A percentile compares a stretch with the other conserved stretches of the same genome.
Evolutionary conservation across 2,329 filamentous ascomycete species (phyloP).

Genomic region (Mycogone perniciosa): DNA sequence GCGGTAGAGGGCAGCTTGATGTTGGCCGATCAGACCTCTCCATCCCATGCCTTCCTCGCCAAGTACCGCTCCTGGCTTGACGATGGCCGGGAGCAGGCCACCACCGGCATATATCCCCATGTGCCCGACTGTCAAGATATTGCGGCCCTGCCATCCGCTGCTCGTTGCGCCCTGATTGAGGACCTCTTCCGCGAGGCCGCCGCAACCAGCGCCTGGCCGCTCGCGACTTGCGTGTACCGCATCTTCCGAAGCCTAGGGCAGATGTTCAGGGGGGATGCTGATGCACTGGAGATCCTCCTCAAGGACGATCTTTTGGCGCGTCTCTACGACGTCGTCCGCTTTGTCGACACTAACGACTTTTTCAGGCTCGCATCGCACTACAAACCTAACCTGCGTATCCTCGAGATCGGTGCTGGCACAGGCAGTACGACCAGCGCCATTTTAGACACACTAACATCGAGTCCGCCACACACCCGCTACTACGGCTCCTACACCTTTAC

Average conservation of each 20-base stretch:
- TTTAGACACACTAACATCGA: not conserved
- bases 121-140: not conserved
- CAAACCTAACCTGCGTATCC: conserved; percentile 24
- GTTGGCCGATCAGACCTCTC: not conserved
- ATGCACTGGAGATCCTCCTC: not conserved
- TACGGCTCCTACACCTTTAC: conserved; percentile 18
- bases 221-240: not conserved
- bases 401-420: conserved; percentile 36
- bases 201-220: not conserved
- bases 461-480: not conserved
- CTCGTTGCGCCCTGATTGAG: not conserved
- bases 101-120: not conserved
- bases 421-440: conserved; percentile 15
- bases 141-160: not conserved
- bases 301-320: not conserved
- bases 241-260: not conserved
- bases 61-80: not conserved
- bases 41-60: not conserved
- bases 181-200: not conserved
- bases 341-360: conserved; percentile 12
- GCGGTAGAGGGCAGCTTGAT: not conserved
- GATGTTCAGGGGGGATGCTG: not conserved
- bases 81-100: not conserved
- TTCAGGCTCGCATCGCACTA: conserved; percentile 18
- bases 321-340: not conserved